A percentile compares a stretch with the other conserved stretches of the same genome.
phyloP scores from a whole-genome alignment of 371 early-diverging fungal genomes.

The Apophysomyces ossiformis region DNA sequence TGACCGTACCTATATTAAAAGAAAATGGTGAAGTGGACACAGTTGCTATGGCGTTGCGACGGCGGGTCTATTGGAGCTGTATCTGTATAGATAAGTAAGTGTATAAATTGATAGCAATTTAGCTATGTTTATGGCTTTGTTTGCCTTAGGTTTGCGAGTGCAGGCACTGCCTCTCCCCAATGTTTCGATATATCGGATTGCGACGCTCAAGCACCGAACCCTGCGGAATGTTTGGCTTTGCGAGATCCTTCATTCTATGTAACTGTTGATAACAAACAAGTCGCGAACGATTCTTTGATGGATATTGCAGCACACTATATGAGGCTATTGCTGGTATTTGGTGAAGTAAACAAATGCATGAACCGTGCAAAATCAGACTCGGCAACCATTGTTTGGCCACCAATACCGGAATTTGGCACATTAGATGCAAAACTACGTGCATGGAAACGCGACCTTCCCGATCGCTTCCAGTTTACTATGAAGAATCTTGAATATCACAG shows the following conservation, averaged over 20 bases:
- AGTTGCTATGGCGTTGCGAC: slow-evolving; percentile 56
- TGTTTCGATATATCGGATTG: slow-evolving; percentile 60
- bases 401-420: slow-evolving; percentile 47
- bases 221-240: slow-evolving; percentile 50
- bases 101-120: neutral
- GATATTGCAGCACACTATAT: slow-evolving; percentile 34
- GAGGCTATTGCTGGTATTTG: slow-evolving; percentile 42
- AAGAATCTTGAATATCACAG: slow-evolving; percentile 25
- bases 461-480: slow-evolving; percentile 31
- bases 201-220: slow-evolving; percentile 53
- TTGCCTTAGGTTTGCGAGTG: slow-evolving; percentile 40
- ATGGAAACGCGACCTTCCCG: slow-evolving; percentile 40
- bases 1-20: slow-evolving; percentile 33
- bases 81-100: slow-evolving; percentile 54
- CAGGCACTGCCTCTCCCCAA: slow-evolving; percentile 63
- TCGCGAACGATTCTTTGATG: slow-evolving; percentile 39
- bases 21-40: slow-evolving; percentile 46
- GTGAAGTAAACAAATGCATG: slow-evolving; percentile 56
- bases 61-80: slow-evolving; percentile 68
- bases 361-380: slow-evolving; percentile 48
- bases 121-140: neutral
- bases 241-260: slow-evolving; percentile 33
- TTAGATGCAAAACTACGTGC: slow-evolving; percentile 44
- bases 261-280: slow-evolving; percentile 31
- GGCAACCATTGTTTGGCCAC: slow-evolving; percentile 50